A percentile compares a stretch with the other conserved stretches of the same genome.
phyloP scores from a whole-genome alignment of 306 rosid genomes.

The Gastrolobium bilobum region DNA sequence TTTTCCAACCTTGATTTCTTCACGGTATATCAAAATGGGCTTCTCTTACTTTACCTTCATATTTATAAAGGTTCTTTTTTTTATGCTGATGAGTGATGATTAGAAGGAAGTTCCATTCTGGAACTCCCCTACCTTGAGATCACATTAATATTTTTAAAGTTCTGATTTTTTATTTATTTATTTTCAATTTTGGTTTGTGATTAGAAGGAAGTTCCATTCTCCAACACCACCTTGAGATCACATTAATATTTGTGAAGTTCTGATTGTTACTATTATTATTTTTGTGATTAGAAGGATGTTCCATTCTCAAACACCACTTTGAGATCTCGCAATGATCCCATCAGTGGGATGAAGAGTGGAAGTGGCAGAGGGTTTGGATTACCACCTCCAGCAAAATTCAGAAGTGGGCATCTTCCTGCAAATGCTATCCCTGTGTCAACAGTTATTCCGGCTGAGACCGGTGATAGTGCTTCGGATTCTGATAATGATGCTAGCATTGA shows the following conservation, averaged over 20 bases:
- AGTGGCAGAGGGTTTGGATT: conserved; percentile 77
- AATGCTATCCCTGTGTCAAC: conserved; percentile 68
- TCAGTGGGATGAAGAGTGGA: conserved; percentile 56
- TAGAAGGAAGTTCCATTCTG: conserved; percentile 60
- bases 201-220: conserved; percentile 61
- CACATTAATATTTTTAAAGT: conserved; percentile 30
- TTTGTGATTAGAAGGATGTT: conserved; percentile 65
- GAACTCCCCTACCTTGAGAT: conserved; percentile 51
- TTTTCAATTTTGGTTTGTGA: conserved; percentile 21
- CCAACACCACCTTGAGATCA: conserved; percentile 50
- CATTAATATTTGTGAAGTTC: conserved; percentile 14
- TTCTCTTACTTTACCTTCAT: conserved; percentile 17
- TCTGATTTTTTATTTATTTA: conserved; percentile 11
- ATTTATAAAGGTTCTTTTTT: conserved; percentile 1
- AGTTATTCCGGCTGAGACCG: conserved; percentile 51
- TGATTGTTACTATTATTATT: conserved; percentile 8
- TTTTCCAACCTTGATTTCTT: background rate
- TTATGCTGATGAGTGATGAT: conserved; percentile 39
- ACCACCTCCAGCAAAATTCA: conserved; percentile 87
- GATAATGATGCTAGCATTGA: conserved; percentile 71
- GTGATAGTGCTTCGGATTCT: conserved; percentile 71
- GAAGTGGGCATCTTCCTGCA: conserved; percentile 89
- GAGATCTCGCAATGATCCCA: conserved; percentile 74
- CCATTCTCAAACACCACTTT: conserved; percentile 56
- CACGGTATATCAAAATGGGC: conserved; percentile 37